Evolutionary conservation across 768 basidiomycete genomes (phyloP).

Genomic region (Ramaria rubella): DNA sequence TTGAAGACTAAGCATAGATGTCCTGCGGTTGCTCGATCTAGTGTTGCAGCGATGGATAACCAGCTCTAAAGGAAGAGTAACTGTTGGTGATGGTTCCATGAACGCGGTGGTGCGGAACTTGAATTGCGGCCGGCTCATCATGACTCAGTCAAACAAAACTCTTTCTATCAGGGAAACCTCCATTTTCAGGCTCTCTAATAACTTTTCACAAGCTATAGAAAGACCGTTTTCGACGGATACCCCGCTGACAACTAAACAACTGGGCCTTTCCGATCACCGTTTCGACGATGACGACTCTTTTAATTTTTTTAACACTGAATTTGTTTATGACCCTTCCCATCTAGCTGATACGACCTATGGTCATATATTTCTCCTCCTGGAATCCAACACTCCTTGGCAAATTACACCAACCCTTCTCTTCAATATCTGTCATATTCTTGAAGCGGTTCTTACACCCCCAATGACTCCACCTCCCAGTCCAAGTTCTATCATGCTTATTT

Average conservation of each 20-base stretch:
- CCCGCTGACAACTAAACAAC: not conserved
- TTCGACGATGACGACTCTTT: not conserved
- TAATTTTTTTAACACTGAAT: not conserved
- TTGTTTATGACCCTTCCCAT: not conserved
- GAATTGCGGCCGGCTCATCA: not conserved
- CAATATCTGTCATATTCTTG: not conserved
- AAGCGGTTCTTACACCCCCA: not conserved
- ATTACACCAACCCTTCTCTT: not conserved
- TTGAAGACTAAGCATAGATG: constrained; percentile 1
- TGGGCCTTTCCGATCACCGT: not conserved
- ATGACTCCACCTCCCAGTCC: not conserved
- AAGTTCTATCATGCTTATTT: not conserved
- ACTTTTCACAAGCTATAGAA: not conserved
- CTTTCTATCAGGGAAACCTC: not conserved
- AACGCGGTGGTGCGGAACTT: too few species aligned
- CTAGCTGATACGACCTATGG: not conserved
- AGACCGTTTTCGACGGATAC: not conserved
- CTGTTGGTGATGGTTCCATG: too few species aligned
- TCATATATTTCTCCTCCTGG: not conserved
- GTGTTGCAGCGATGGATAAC: not conserved
- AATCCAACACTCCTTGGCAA: not conserved
- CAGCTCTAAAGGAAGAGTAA: not conserved
- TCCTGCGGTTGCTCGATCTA: not conserved
- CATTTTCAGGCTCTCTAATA: not conserved
- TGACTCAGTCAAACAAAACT: not conserved